Conservation (phyloP, 768 basidiomycete genomes). For the Boletus patriciae region DNA sequence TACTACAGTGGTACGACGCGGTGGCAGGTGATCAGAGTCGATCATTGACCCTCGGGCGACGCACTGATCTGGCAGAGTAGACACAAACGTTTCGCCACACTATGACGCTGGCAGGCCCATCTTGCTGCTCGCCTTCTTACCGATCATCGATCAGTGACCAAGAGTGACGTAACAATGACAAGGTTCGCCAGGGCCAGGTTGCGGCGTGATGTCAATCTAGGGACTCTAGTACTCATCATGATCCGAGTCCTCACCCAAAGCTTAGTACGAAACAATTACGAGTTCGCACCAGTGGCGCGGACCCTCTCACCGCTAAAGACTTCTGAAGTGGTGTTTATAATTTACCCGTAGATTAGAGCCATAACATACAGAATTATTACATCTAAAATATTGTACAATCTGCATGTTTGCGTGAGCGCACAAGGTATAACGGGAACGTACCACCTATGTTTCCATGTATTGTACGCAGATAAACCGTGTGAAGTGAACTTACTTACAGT, state of each 20-base stretch:
- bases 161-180: too few relatives aligned
- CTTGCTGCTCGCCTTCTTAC: neutral
- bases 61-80: neutral
- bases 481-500: neutral
- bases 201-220: neutral
- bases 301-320: too few relatives aligned
- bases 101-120: neutral
- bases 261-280: neutral
- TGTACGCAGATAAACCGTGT: neutral
- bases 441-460: neutral
- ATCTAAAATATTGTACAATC: conserved; percentile 2
- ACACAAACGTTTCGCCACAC: neutral
- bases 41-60: neutral
- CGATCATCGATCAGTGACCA: neutral
- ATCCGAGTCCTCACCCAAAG: neutral
- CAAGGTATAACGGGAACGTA: neutral
- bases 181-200: neutral
- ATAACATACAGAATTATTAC: neutral
- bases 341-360: neutral
- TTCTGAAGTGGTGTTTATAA: neutral
- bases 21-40: neutral
- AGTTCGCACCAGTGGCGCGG: neutral
- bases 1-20: neutral
- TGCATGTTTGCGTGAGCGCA: neutral
- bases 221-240: neutral